A percentile compares a stretch with the other conserved stretches of the same genome.
Conservation (phyloP, 2,329 filamentous ascomycete species). For the Graphilbum ipis-grandicollis region DNA sequence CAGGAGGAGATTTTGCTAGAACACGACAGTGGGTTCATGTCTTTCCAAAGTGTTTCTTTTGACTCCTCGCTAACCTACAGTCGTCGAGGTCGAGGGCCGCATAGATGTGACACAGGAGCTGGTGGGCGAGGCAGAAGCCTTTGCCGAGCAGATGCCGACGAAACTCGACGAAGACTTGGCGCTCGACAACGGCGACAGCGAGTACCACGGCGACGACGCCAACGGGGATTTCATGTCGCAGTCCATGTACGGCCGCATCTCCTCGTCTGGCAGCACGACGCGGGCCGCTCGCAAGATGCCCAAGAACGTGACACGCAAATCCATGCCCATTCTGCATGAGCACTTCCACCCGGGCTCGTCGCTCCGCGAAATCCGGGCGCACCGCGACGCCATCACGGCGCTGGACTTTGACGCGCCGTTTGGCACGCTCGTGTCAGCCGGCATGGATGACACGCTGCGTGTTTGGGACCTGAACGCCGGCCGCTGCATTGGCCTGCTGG, state of each 20-base stretch:
- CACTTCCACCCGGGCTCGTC: slow-evolving; percentile 79
- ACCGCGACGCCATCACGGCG: slow-evolving; percentile 74
- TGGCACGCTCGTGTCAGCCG: slow-evolving; percentile 82
- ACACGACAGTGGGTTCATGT: slow-evolving; percentile 50
- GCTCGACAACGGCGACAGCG: slow-evolving; percentile 30
- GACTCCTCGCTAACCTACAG: slow-evolving; percentile 23
- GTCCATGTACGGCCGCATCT: slow-evolving; percentile 89
- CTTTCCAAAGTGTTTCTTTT: slow-evolving; percentile 6
- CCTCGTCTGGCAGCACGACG: slow-evolving; percentile 31
- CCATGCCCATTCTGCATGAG: slow-evolving; percentile 90
- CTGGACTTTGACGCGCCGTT: slow-evolving; percentile 96
- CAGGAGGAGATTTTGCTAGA: slow-evolving; percentile 82
- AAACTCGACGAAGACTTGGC: slow-evolving; percentile 36
- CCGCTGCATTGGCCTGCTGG: slow-evolving; percentile 75
- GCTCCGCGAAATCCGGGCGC: slow-evolving; percentile 78
- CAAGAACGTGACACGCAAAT: slow-evolving; percentile 51
- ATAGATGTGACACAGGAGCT: slow-evolving; percentile 44
- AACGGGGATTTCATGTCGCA: slow-evolving; percentile 73
- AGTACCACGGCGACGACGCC: slow-evolving; percentile 4
- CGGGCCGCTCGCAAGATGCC: slow-evolving; percentile 25
- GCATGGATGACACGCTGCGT: slow-evolving; percentile 80
- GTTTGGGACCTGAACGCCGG: slow-evolving; percentile 96
- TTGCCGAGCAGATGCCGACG: slow-evolving; percentile 32
- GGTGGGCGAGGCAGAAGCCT: slow-evolving; percentile 38
- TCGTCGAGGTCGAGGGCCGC: slow-evolving; percentile 43